Conservation (phyloP, 208 protist genomes). For the Wallacemonas rigidus region DNA sequence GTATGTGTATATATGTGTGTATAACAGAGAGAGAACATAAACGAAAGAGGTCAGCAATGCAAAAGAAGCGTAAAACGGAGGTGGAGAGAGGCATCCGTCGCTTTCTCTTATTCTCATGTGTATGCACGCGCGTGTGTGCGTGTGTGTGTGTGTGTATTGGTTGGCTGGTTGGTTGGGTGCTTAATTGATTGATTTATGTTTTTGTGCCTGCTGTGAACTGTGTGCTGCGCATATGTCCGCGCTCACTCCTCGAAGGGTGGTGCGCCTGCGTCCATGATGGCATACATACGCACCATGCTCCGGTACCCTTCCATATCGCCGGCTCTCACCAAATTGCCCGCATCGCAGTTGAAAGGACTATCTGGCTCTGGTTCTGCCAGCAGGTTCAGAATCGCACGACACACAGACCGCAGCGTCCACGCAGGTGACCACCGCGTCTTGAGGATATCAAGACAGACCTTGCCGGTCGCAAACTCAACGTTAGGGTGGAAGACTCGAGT, state of each 20-base stretch:
- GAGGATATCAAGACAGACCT: conserved; percentile 92
- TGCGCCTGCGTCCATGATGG: conserved; percentile 69
- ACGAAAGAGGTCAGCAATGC: too few species aligned
- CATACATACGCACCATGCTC: conserved; percentile 72
- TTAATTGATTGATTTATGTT: too few species aligned
- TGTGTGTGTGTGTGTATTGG: too few species aligned
- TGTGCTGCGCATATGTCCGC: too few species aligned
- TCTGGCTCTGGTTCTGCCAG: conserved; percentile 76
- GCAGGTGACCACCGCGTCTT: conserved; percentile 89
- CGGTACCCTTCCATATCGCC: conserved; percentile 69
- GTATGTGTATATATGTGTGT: too few species aligned
- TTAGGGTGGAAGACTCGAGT: conserved; percentile 93
- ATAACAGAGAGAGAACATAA: too few species aligned
- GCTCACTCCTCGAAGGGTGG: conserved; percentile 37
- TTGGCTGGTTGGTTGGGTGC: too few species aligned
- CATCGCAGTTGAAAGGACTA: conserved; percentile 93
- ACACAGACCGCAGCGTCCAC: conserved; percentile 89
- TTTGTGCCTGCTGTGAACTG: too few species aligned
- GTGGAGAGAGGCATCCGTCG: too few species aligned
- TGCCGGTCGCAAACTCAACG: conserved; percentile 82
- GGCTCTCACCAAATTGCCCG: conserved; percentile 84
- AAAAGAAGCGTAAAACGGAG: too few species aligned
- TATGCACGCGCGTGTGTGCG: too few species aligned
- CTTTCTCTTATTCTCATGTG: too few species aligned
- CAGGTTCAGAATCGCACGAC: conserved; percentile 76